These are phyloP conservation scores for Mytilinidion resinicola DNA, from an alignment of 495 filamentous ascomycete species.

Conservation along the genomic window DNA sequence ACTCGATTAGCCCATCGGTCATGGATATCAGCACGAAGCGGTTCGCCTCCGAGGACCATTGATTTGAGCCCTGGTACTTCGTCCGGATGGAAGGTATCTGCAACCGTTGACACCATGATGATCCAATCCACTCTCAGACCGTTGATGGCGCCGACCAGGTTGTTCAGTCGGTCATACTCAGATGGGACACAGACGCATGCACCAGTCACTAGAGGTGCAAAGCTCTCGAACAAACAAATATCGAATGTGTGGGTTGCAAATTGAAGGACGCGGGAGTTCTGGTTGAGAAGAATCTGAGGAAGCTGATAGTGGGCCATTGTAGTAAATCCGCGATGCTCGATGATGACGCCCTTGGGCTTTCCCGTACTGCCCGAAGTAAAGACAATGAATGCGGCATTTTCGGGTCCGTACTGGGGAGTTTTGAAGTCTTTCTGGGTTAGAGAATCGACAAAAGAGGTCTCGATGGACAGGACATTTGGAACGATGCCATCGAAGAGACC, in stretches of 20 bases:
- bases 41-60: constrained; percentile 37
- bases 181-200: constrained; percentile 31
- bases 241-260: constrained; percentile 42
- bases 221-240: constrained; percentile 33
- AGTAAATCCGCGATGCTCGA: constrained; percentile 27
- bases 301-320: constrained; percentile 3
- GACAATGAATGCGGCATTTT: constrained; percentile 43
- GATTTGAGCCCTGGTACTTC: constrained; percentile 36
- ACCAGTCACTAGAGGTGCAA: constrained; percentile 35
- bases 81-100: constrained; percentile 28
- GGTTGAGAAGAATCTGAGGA: constrained; percentile 1
- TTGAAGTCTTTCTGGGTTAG: background rate
- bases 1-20: constrained; percentile 34
- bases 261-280: constrained; percentile 36
- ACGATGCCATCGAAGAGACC: constrained; percentile 37
- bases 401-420: constrained; percentile 18
- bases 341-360: constrained; percentile 37
- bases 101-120: constrained; percentile 45
- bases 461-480: constrained; percentile 22
- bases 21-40: constrained; percentile 37
- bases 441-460: background rate
- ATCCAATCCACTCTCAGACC: constrained; percentile 37
- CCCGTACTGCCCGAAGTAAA: constrained; percentile 44
- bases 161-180: constrained; percentile 43
- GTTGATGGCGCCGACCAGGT: constrained; percentile 42